Base-by-base conservation (phyloP, 495 filamentous ascomycete genomes). In the Podospora bellae-mahoneyi region DNA sequence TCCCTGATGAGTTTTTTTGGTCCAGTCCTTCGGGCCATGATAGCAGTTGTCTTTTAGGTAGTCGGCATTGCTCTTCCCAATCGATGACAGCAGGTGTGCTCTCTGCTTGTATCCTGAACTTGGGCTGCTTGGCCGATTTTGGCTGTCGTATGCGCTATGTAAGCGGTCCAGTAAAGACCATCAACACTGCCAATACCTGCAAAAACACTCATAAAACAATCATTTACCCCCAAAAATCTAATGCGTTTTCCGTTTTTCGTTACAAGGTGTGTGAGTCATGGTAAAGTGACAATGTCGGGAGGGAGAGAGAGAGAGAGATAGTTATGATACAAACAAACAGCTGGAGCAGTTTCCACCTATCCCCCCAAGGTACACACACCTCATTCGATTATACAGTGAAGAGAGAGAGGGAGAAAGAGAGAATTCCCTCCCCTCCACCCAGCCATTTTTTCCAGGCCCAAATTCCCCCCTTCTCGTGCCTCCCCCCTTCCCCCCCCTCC, bases 191-290 rank as follows among this genome's bases (percentile, higher is more conserved):
- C 39, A 48, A 48, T 10, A 48, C 9, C 15, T 9, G 2, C 5
- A 48, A 48, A 48, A 48, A 23, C 23, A 23, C 23, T 23, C 1
- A 23, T 6, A 9, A 48, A 48, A 48, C 39, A 48, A 48, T 48
- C 59, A 60, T 1, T 68, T 61, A 54, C 64, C 61, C 7, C 55
- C 34, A n/a, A 68, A 48, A 10, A 10, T 10, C 13, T 10, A 48
- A 48, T 48, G 7, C 13, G 23, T 23, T 23, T 23, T 23, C 23
- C 1, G 1, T 6, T 48, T 48, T 48, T 48, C 39, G 2, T 48
- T 5, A 48, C 6, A 16, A 13, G 7, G 10, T 48, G 13, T 48
- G 39, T 48, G 23, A 23, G 23, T 48, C 9, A 48, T 48, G 9
- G 39, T 13, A 23, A 23, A 3, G 39, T 48, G 39, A 48, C 39